phyloP scores from a whole-genome alignment of 345 rosid genomes.

The Psidium friedrichsthalianum region DNA sequence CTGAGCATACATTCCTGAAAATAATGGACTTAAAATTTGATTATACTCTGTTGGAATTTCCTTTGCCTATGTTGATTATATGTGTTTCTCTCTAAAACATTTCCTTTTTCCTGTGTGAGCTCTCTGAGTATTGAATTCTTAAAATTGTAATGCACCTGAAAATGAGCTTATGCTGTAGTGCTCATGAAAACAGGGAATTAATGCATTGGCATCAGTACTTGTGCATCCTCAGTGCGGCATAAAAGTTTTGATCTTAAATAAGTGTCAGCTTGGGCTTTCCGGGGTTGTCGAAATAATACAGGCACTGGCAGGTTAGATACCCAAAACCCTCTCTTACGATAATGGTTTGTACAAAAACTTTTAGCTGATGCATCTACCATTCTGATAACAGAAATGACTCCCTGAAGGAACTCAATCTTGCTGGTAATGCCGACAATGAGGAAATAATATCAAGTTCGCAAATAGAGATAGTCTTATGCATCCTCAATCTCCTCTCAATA shows the following conservation, averaged over 20 bases:
- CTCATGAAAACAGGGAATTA: constrained; percentile 43
- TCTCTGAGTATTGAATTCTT: neutral
- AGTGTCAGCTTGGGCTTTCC: constrained; percentile 62
- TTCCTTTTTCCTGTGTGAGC: neutral
- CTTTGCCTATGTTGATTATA: neutral
- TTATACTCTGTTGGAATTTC: neutral
- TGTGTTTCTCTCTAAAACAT: neutral
- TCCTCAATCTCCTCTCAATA: constrained; percentile 7
- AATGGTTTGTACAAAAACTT: neutral
- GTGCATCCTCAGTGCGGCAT: constrained; percentile 46
- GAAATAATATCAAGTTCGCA: constrained; percentile 8
- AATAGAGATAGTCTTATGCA: constrained; percentile 3
- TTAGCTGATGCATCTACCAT: neutral
- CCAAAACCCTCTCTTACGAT: neutral
- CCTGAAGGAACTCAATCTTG: constrained; percentile 72
- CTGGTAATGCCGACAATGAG: constrained; percentile 32
- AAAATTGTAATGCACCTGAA: neutral
- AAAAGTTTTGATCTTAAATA: constrained; percentile 49
- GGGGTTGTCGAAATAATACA: constrained; percentile 58
- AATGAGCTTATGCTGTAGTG: constrained; percentile 1
- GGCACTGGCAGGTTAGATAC: constrained; percentile 56
- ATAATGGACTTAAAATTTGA: neutral
- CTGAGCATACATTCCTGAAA: neutral
- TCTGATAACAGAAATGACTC: constrained; percentile 37
- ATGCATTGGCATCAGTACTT: constrained; percentile 50